Percentiles rank a stretch among this genome's conserved stretches.
These are phyloP conservation scores for Amanita exitialis DNA, from an alignment of 768 basidiomycete genomes.

Conservation along the genomic window DNA sequence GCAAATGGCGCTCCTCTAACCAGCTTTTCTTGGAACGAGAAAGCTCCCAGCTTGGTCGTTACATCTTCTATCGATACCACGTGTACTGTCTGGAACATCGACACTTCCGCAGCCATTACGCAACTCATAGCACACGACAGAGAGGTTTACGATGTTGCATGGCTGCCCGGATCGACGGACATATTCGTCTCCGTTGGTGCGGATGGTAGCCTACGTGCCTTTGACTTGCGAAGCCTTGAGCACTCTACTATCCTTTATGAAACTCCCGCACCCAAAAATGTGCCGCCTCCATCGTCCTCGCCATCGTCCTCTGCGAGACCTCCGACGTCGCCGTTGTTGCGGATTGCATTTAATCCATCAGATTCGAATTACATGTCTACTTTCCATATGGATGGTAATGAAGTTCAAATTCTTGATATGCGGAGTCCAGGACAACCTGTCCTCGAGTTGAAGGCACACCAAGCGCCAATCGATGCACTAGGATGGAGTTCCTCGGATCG, in stretches of 20 bases:
- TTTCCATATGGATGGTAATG: conserved; percentile 87
- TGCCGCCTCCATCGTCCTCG: conserved; percentile 46
- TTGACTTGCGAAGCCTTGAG: conserved; percentile 92
- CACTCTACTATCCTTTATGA: conserved; percentile 99
- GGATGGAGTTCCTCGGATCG: conserved; percentile 85
- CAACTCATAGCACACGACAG: conserved; percentile 97
- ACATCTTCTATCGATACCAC: conserved; percentile 99
- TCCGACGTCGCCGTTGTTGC: conserved; percentile 70
- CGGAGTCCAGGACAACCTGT: conserved; percentile 93
- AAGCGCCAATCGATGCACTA: conserved; percentile 73
- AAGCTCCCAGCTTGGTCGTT: conserved; percentile 82
- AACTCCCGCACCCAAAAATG: conserved; percentile 71
- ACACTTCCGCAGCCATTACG: conserved; percentile 86
- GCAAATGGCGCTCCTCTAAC: conserved; percentile 85
- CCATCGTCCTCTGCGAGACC: conserved; percentile 55
- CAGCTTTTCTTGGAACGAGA: conserved; percentile 96
- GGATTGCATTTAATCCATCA: conserved; percentile 85
- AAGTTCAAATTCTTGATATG: conserved; percentile 94
- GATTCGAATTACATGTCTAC: conserved; percentile 96
- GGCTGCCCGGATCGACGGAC: conserved; percentile 92
- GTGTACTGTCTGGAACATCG: conserved; percentile 98
- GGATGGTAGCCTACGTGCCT: conserved; percentile 92
- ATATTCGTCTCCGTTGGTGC: conserved; percentile 98
- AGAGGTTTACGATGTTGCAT: conserved; percentile 96
- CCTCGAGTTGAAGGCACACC: conserved; percentile 81